Evolutionary conservation across 202 grass and related monocot species (phyloP), one percentile per base, ranked within the genome.

Genomic region (Digitaria exilis): DNA sequence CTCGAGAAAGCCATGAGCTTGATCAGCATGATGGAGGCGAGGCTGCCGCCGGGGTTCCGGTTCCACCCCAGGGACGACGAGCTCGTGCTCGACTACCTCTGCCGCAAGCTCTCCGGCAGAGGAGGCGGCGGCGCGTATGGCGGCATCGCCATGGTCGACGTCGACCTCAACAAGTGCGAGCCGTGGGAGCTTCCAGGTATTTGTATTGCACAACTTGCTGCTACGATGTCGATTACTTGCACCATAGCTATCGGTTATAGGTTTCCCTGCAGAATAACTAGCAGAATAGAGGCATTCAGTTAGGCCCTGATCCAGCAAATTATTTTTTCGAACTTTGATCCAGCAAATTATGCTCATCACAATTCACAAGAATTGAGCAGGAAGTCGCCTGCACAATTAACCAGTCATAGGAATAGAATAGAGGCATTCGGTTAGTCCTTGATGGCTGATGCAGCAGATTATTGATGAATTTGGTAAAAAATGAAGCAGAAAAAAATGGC

Each of bases 151-250:
- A 62, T 97, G 81, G 62, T 97, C 14, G 95, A 94, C 87, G 88
- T 97, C 46, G 95, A 97, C 56, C 95, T 97, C 84, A 97, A 97
- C 92, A 93, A 94, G 90, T 80, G 90, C 85, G 95, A 97, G 86
- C 95, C 92, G 0, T 94, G 92, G 90, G 92, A 97, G 29, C 88
- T 97, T 61, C 95, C 95, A 69, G 90, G 95, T 94, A 84, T 15
- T 31, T 48, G 2, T 66, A 11, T 51, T 9, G 5, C 11, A 2
- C 56, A 65, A 26, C 13, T 65, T 32, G 17, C 26, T 41, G 62
- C 45, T 5, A 12, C 8, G n/a, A 46, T 18, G 1, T 8, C 17
- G 16, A 69, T 80, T 16, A 6, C 7, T 7, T 44, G 14, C 34
- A 25, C 55, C 35, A 37, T 37, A 37, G 35, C 2, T 5, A 5